Percentiles rank a stretch among this genome's conserved stretches.
phyloP scores from a whole-genome alignment of 495 filamentous ascomycete species.

The Hyaloscypha finlandica region DNA sequence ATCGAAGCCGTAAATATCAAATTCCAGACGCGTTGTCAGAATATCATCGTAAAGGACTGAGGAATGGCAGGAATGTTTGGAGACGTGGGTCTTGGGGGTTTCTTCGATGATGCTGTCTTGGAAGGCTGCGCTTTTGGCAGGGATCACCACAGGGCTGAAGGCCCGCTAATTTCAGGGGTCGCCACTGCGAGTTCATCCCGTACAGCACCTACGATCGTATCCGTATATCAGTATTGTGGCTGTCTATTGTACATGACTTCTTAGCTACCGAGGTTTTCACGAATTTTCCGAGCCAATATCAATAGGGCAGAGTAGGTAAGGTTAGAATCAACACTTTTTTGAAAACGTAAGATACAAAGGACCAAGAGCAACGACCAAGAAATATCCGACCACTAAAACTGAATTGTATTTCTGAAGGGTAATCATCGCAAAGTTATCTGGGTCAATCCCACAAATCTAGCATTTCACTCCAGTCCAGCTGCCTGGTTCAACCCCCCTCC shows the following conservation, averaged over 20 bases:
- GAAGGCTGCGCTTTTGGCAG: neutral
- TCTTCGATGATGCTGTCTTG: neutral
- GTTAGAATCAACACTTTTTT: neutral
- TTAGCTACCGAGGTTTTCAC: neutral
- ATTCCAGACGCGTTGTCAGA: neutral
- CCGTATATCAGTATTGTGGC: no score
- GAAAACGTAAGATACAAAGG: neutral
- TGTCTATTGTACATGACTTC: no score
- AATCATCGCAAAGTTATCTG: conserved; percentile 26
- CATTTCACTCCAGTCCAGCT: conserved; percentile 10
- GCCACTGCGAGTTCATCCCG: neutral
- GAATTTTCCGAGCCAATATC: neutral
- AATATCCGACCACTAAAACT: neutral
- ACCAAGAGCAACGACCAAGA: neutral
- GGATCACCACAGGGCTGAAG: neutral
- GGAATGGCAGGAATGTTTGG: neutral
- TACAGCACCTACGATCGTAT: neutral
- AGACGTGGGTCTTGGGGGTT: neutral
- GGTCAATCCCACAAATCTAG: conserved; percentile 13
- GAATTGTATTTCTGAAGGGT: conserved; percentile 29
- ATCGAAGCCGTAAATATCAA: neutral
- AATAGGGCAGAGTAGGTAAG: neutral
- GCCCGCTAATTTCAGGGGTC: conserved; percentile 1
- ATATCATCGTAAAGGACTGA: neutral
- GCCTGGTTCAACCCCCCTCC: neutral